Evolutionary conservation across 495 filamentous ascomycete genomes (phyloP), one percentile per base, ranked within the genome.

Genomic region (Lophiotrema nucula): DNA sequence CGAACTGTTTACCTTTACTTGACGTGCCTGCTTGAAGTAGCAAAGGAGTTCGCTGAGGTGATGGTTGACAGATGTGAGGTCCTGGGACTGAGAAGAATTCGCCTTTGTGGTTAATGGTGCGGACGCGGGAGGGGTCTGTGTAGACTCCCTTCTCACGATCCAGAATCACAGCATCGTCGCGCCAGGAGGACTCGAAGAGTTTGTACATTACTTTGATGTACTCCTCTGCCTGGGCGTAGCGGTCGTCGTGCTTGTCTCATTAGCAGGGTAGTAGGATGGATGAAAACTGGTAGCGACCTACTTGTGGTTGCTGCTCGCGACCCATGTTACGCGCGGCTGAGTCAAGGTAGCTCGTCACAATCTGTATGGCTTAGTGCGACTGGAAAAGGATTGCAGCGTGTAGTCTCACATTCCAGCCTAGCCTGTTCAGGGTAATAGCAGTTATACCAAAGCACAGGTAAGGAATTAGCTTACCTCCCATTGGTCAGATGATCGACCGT

Each of bases 141-240:
- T 85, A 87, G 55, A 84, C 71, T 2, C 80, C 79, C n/a, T 67
- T 71, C 48, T 77, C 65, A 42, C 77, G 77, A 54, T 88, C 79
- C 4, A 78, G 76, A 16, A 78, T 68, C 0, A 88, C 80, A 41
- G 86, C 84, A 56, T 88, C 85, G 50, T 81, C 76, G 8, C 83
- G 76, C 84, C 84, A 88, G 11, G 83, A 87, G 19, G 82, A 83
- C 62, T 88, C 81, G 69, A 81, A 79, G 2, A 89, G 79, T 64
- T 87, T 87, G 75, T 88, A 88, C 47, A 86, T 76, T 3, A 88
- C 82, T 42, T 78, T 74, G 56, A 88, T 70, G 68, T 87, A 89
- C 65, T 89, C 86, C 51, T 87, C 82, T 4, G 84, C 84, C 38
- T 82, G 71, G 18, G 77, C 78, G 67, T 89, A 89, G 12, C 56